Conservation (phyloP, 129 eudicot genomes). For the Flaveria sonorensis region DNA sequence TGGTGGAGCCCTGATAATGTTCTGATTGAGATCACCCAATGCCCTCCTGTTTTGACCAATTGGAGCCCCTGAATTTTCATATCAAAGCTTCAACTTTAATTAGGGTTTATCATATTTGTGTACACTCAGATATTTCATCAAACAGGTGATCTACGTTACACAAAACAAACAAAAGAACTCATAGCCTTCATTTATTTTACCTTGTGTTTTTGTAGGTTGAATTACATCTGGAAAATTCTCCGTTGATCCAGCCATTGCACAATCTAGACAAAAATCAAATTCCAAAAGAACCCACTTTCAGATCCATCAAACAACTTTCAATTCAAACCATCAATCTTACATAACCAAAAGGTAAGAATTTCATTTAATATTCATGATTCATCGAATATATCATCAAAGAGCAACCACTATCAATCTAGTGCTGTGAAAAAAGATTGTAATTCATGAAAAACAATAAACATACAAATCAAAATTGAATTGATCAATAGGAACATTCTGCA, state of each 20-base stretch:
- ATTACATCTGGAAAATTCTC: conserved; percentile 54
- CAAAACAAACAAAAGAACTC: neutral
- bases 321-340: neutral
- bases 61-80: conserved; percentile 39
- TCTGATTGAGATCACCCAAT: conserved; percentile 58
- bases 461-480: neutral
- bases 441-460: neutral
- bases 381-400: neutral
- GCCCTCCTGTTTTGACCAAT: conserved; percentile 64
- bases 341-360: neutral
- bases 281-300: neutral
- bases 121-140: conserved; percentile 25
- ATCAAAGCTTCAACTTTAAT: conserved; percentile 1
- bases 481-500: neutral
- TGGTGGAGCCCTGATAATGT: conserved; percentile 54
- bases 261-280: conserved; percentile 35
- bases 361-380: neutral
- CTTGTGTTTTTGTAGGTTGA: conserved; percentile 50
- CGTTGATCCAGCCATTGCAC: conserved; percentile 62
- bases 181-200: conserved; percentile 29
- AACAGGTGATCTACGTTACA: conserved; percentile 14
- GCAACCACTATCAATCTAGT: neutral
- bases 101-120: conserved; percentile 10
- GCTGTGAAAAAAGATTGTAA: neutral
- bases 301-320: neutral